Evolutionary conservation across 2,329 filamentous ascomycete species (phyloP).

Genomic region (Calcarisporium arbuscula): DNA sequence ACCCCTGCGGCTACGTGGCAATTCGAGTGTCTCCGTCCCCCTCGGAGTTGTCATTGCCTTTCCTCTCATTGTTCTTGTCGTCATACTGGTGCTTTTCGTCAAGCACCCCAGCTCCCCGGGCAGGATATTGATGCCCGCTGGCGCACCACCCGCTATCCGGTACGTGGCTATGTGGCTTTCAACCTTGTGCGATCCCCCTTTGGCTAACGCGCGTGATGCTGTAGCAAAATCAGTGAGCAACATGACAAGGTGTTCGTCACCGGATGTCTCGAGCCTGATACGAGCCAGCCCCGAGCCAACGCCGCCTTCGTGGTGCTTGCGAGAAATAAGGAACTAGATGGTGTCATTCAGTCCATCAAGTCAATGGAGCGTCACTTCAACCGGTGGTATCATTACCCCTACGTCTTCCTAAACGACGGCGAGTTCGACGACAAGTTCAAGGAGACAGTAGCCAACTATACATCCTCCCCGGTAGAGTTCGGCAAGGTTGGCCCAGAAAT

Average conservation of each 20-base stretch:
- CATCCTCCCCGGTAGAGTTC: constrained; percentile 82
- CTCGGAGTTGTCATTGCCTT: constrained; percentile 90
- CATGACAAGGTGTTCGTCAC: constrained; percentile 94
- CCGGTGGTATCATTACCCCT: constrained; percentile 96
- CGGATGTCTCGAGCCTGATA: constrained; percentile 79
- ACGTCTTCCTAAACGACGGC: constrained; percentile 95
- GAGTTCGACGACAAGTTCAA: constrained; percentile 96
- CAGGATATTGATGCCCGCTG: constrained; percentile 79
- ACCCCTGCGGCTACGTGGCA: constrained; percentile 82
- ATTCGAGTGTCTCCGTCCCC: constrained; percentile 87
- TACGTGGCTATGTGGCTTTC: constrained; percentile 36
- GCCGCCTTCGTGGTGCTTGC: constrained; percentile 94
- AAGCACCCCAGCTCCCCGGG: constrained; percentile 79
- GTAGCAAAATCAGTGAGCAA: constrained; percentile 91
- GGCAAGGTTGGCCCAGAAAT: constrained; percentile 84
- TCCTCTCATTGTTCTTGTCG: constrained; percentile 81
- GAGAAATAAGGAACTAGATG: constrained; percentile 91
- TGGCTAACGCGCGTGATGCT: constrained; percentile 12
- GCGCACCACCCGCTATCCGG: constrained; percentile 84
- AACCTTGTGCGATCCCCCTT: not conserved
- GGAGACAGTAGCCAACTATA: constrained; percentile 81
- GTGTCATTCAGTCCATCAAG: constrained; percentile 93
- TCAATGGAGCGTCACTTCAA: constrained; percentile 99
- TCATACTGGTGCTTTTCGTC: constrained; percentile 85
- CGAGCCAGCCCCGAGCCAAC: constrained; percentile 75